Base-by-base conservation (phyloP, 2,329 filamentous ascomycete genomes). In the Fusarium sp. region DNA sequence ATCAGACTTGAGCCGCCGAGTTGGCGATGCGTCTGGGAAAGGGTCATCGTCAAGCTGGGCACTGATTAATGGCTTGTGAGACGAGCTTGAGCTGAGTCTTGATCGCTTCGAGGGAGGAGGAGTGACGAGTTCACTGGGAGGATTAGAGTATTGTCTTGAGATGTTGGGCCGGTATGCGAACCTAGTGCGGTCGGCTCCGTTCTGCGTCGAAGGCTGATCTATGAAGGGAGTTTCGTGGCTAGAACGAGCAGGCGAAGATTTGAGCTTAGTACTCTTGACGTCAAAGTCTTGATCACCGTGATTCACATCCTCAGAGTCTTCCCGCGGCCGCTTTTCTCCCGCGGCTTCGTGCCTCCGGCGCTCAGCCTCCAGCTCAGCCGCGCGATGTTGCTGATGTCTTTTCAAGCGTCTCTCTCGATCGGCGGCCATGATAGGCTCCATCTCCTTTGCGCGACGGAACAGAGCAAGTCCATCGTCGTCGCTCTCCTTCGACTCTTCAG, bases 361-460 rank as follows among this genome's bases (percentile, higher is more conserved):
- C 32, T 60, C 52, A 19, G 46, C 68, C 46, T 61, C 61, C 34
- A 61, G 50, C 41, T 71, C 58, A 15, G 62, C 54, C 47, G 67
- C 64, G 29, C 56, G 61, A 26, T 70, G 67, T 36, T 71, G 67
- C 58, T 66, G 69, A 52, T 66, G 70, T 53, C 64, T 71, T 53
- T 61, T 53, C 43, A 65, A 24, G n/a, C 68, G 67, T 40, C 74
- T 70, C 63, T 78, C 73, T 34, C 72, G 74, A 29, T 81, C 78
- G n/a, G 79, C 77, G 50, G 76, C 70, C 29, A 81, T 70, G 32
- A 77, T 75, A 6, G 79, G 76, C 46, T 81, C 83, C 69, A 84
- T 83, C 54, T 81, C 77, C 59, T 80, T 81, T 11, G 81, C 77
- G 6, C 81, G 80, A 38, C 79, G 77, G 61, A 87, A 87, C 6